Evolutionary conservation across 2,329 filamentous ascomycete genomes (phyloP).

Genomic region (Elsinoe perseae): DNA sequence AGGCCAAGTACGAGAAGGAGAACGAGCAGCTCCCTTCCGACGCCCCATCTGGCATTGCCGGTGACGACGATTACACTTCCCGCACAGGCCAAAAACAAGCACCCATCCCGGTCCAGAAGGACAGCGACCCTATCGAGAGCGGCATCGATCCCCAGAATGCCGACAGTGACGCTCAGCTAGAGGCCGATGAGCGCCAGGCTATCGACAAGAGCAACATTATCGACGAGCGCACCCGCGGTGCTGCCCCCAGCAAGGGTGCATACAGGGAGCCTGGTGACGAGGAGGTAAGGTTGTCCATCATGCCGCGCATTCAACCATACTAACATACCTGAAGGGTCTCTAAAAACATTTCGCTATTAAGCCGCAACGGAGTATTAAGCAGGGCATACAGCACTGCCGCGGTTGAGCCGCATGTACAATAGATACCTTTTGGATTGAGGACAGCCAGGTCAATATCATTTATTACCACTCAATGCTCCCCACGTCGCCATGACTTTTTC

Average conservation of each 20-base stretch:
- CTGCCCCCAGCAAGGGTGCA: constrained; percentile 36
- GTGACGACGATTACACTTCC: constrained; percentile 40
- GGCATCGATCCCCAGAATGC: constrained; percentile 37
- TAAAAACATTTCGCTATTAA: not conserved
- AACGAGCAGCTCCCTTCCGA: constrained; percentile 24
- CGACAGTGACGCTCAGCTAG: constrained; percentile 42
- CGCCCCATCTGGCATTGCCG: constrained; percentile 29
- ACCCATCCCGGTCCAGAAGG: constrained; percentile 41
- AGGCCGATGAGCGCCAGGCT: constrained; percentile 42
- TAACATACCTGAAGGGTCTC: not conserved
- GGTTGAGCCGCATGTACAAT: not conserved
- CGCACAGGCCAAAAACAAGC: constrained; percentile 41
- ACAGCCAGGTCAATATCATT: not conserved
- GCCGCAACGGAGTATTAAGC: not conserved
- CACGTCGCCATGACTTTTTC: not conserved
- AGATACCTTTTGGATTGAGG: not conserved
- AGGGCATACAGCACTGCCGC: not conserved
- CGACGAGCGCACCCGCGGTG: constrained; percentile 41
- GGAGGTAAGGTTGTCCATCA: constrained; percentile 32
- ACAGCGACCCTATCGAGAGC: constrained; percentile 40
- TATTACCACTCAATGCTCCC: not conserved
- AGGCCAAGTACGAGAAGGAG: constrained; percentile 27
- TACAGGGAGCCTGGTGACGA: constrained; percentile 48
- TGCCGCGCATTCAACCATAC: not conserved
- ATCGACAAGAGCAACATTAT: constrained; percentile 44